Conservation (phyloP, 768 basidiomycete species). For the Kwoniella mangroviensis region DNA sequence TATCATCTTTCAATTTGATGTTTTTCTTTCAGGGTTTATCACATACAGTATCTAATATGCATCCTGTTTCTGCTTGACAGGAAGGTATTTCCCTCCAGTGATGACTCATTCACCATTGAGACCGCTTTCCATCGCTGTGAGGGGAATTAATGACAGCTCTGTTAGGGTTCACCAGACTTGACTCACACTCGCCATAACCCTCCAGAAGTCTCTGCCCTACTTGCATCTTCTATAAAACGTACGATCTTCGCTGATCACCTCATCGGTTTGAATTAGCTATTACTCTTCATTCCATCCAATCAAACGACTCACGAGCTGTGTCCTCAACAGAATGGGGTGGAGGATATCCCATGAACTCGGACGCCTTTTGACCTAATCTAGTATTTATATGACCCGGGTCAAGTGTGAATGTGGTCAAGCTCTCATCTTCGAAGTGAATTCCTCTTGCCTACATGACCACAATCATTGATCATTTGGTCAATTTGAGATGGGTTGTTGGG, state of each 20-base stretch:
- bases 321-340: constrained; percentile 1
- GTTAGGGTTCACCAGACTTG: neutral
- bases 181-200: constrained; percentile 3
- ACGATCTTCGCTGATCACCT: neutral
- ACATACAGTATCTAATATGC: neutral
- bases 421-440: constrained; percentile 11
- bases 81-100: no score
- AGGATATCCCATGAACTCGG: neutral
- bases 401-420: constrained; percentile 7
- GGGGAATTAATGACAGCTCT: neutral
- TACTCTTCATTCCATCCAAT: neutral
- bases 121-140: neutral
- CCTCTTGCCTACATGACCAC: neutral
- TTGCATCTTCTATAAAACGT: neutral
- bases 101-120: neutral
- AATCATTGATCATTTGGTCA: neutral
- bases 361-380: neutral
- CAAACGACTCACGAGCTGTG: constrained; percentile 2
- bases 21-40: neutral
- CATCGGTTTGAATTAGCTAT: neutral
- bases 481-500: neutral
- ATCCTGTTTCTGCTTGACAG: neutral
- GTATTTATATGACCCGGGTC: constrained; percentile 10
- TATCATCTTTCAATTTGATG: neutral
- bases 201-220: neutral